Base-by-base conservation (phyloP, 2,329 filamentous ascomycete genomes). In the Emericellopsis atlantica region DNA sequence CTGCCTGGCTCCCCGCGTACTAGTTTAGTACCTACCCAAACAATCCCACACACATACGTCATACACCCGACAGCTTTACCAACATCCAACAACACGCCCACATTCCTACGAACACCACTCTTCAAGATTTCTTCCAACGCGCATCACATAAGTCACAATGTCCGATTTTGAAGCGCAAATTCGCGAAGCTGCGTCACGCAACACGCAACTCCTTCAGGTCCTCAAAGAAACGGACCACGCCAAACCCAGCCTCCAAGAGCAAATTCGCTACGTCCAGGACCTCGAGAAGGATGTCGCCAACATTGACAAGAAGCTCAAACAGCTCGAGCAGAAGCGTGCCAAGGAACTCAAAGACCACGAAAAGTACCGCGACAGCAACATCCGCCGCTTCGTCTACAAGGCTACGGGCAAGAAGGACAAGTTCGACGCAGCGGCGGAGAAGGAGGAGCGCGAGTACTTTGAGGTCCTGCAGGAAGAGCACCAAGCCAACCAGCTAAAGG, bases 281-380 rank as follows among this genome's bases (percentile, higher is more conserved):
- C 32, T 35, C 8, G 32, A 35, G 18, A 15, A 9, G 7, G 32
- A 10, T 11, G 18, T 35, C n/a, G 32, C n/a, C 32, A 15, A 9
- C 32, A 15, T 14, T 9, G n/a, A 35, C 32, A 14, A 15, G n/a
- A 10, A 35, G 18, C 18, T 35, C 8, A 35, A 35, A 15, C n/a
- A 21, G n/a, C 32, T 35, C n/a, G 37, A 39, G n/a, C 23, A 41
- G n/a, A 58, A 60, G 39, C 66, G 69, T 6, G 55, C 59, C 18
- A 61, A 65, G 42, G 69, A 75, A 49, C 61, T 67, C 34, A 64
- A 65, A 37, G 69, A 73, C 12, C 70, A 76, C 45, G 59, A 70
- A 41, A 66, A 62, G 41, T 72, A 74, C 50, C 67, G 69, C 41
- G 66, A 33, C 26, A 16, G 18, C 15, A n/a, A 40, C 15, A 37